phyloP scores from a whole-genome alignment of 2,329 filamentous ascomycete genomes.

The Harringtonia lauricola region DNA sequence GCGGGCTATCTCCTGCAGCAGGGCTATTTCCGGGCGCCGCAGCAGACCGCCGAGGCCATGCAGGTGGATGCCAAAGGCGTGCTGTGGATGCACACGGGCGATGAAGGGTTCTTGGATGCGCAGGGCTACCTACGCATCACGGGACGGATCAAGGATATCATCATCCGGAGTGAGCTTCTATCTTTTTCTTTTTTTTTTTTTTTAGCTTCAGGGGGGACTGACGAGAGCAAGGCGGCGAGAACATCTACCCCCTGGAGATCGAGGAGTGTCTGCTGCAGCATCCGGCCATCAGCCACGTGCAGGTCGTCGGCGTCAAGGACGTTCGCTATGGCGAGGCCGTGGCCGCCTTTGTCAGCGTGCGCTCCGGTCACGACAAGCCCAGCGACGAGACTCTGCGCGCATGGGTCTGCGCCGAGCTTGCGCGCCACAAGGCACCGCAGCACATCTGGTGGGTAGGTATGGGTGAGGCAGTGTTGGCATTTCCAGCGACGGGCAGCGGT shows the following conservation, averaged over 20 bases:
- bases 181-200: background rate
- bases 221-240: conserved; percentile 6
- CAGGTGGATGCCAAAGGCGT: conserved; percentile 38
- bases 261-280: conserved; percentile 8
- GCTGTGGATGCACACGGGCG: conserved; percentile 56
- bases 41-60: conserved; percentile 58
- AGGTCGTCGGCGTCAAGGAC: conserved; percentile 7
- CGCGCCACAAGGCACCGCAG: conserved; percentile 3
- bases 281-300: conserved; percentile 4
- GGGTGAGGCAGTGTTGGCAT: background rate
- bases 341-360: background rate
- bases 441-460: conserved; percentile 2
- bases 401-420: conserved; percentile 2
- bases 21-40: conserved; percentile 57
- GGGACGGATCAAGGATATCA: conserved; percentile 69
- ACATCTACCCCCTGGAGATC: conserved; percentile 10
- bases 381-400: background rate
- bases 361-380: conserved; percentile 1
- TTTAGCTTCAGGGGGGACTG: conserved; percentile 1
- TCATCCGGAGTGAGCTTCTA: conserved; percentile 46
- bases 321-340: conserved; percentile 8
- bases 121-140: conserved; percentile 63
- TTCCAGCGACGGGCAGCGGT: background rate
- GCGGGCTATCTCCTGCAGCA: conserved; percentile 66
- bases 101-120: conserved; percentile 58